These are phyloP conservation scores for Poa pratensis DNA, from an alignment of 176 grass and related monocot genomes.

Conservation along the genomic window DNA sequence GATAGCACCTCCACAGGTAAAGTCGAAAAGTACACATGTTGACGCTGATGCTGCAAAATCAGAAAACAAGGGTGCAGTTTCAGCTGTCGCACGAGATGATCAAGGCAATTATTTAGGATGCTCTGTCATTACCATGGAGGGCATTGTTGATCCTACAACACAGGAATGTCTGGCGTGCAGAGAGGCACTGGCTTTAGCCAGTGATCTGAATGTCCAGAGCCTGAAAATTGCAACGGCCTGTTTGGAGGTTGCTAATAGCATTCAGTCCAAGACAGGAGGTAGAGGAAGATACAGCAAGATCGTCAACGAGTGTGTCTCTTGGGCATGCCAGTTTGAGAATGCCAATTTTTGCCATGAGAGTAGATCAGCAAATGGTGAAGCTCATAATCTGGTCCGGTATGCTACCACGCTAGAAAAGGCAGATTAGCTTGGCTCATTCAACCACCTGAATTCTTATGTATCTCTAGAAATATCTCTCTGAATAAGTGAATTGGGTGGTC, in stretches of 20 bases:
- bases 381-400: neutral
- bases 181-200: neutral
- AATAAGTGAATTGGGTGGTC: neutral
- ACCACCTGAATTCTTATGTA: neutral
- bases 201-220: neutral
- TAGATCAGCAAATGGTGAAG: neutral
- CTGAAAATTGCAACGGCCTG: neutral
- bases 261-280: neutral
- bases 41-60: no score
- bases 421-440: neutral
- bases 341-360: neutral
- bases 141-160: no score
- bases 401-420: neutral
- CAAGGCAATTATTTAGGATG: no score
- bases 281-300: neutral
- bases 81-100: no score
- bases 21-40: no score
- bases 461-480: neutral
- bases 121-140: no score
- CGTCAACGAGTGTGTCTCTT: neutral
- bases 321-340: neutral
- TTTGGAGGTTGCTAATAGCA: neutral
- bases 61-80: no score
- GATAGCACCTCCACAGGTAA: no score
- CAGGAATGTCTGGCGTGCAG: no score